Evolutionary conservation across 768 basidiomycete genomes (phyloP).

Genomic region (Fistulinella prunicolor): DNA sequence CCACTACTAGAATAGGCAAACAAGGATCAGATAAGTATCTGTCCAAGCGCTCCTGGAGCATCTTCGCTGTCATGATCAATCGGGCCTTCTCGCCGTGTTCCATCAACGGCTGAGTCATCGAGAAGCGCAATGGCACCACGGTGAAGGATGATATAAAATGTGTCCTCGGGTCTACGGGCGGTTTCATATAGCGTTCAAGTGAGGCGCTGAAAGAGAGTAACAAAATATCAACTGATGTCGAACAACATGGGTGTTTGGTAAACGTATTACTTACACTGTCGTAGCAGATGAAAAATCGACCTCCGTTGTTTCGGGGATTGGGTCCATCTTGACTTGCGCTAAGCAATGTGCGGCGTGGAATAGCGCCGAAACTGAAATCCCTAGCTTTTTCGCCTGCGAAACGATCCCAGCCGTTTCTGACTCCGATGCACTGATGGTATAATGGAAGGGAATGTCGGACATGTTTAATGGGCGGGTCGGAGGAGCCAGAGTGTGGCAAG

Average conservation of each 20-base stretch:
- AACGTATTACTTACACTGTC: slow-evolving; percentile 10
- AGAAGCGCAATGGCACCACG: slow-evolving; percentile 15
- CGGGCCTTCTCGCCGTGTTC: slow-evolving; percentile 8
- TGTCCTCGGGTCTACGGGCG: slow-evolving; percentile 16
- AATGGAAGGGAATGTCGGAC: slow-evolving; percentile 8
- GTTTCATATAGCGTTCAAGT: slow-evolving; percentile 20
- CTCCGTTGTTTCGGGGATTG: slow-evolving; percentile 11
- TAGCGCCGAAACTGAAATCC: slow-evolving; percentile 14
- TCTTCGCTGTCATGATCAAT: slow-evolving; percentile 10
- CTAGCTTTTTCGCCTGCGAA: slow-evolving; percentile 7
- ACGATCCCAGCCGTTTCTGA: slow-evolving; percentile 11
- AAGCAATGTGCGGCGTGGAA: slow-evolving; percentile 25
- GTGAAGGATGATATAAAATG: slow-evolving; percentile 17
- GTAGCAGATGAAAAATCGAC: slow-evolving; percentile 10
- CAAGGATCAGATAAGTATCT: slow-evolving; percentile 15
- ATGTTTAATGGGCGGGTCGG: slow-evolving; percentile 5
- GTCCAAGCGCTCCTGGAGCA: slow-evolving; percentile 12
- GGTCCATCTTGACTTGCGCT: slow-evolving; percentile 22
- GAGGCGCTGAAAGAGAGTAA: slow-evolving; percentile 2
- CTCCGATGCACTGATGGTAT: neutral
- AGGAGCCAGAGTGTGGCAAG: slow-evolving; percentile 8
- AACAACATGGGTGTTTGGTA: too few relatives aligned
- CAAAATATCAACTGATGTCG: neutral
- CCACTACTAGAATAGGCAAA: slow-evolving; percentile 10
- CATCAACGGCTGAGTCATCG: slow-evolving; percentile 11